Evolutionary conservation across 305 asterid species (phyloP), one percentile per base, ranked within the genome.

Genomic region (Rubia peregrina): DNA sequence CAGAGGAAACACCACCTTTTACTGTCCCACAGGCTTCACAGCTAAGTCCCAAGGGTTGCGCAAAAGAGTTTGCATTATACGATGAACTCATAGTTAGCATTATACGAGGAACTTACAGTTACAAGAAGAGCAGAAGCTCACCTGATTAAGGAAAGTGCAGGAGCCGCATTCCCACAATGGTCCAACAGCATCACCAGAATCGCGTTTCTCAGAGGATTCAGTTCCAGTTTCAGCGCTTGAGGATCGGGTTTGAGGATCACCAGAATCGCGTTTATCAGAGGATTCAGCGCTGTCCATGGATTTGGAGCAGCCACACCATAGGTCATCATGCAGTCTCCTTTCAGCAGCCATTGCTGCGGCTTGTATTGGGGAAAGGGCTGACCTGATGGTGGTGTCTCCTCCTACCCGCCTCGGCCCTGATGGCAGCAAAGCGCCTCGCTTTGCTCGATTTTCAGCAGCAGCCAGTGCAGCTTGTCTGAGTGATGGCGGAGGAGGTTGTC

Each of bases 271-370:
- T 22, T 64, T 64, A 33, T 48, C 68, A 21, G 80, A 75, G 71
- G 70, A 67, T 57, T 72, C 61, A 11, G 79, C 89, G 56, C 68
- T 67, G 68, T 75, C 85, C 57, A 70, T 30, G 73, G 85, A 77
- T 80, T 85, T 79, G 61, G 96, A 91, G 48, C 90, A 91, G 48
- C 90, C 95, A 73, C 96, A 89, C 95, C 97, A 89, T 67, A 83
- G 61, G 68, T 91, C 96, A 69, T 91, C 97, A 9, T 78, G 91
- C 41, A 87, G 82, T 64, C 96, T 87, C 83, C 90, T 87, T 79
- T 89, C 95, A 13, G 97, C 95, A 69, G 95, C 97, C 97, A 91
- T 89, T n/a, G 96, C 97, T 42, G 97, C 96, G 73, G 93, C 96
- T 80, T 89, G 96, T 78, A 84, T 75, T 55, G 96, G 92, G 76